These are phyloP conservation scores for Trichocladium antarcticum DNA, from an alignment of 495 filamentous ascomycete genomes.

Conservation along the genomic window DNA sequence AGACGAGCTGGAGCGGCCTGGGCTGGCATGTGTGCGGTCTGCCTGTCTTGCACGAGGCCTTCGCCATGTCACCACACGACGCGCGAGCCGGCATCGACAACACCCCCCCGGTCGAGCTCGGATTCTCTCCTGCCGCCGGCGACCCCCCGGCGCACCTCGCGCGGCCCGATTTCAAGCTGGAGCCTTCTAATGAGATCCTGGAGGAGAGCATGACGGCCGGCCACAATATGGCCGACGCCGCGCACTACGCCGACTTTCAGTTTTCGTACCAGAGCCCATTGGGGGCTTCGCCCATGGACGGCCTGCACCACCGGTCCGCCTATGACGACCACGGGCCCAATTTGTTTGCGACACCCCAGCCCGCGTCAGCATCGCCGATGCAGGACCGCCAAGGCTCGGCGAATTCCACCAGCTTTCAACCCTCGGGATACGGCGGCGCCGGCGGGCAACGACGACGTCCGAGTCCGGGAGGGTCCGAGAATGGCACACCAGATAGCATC, in stretches of 20 bases:
- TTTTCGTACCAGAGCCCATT: slow-evolving; percentile 35
- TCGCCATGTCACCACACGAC: slow-evolving; percentile 23
- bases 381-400: slow-evolving; percentile 33
- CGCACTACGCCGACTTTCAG: slow-evolving; percentile 38
- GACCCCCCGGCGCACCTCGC: slow-evolving; percentile 14
- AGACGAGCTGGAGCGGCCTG: slow-evolving; percentile 12
- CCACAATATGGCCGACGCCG: slow-evolving; percentile 25
- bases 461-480: slow-evolving; percentile 37
- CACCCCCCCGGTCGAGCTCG: slow-evolving; percentile 20
- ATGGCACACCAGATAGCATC: slow-evolving; percentile 39
- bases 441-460: slow-evolving; percentile 19
- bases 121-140: slow-evolving; percentile 19
- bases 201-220: slow-evolving; percentile 23
- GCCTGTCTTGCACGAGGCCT: not conserved
- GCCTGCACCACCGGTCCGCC: slow-evolving; percentile 16
- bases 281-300: slow-evolving; percentile 32
- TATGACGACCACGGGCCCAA: slow-evolving; percentile 34
- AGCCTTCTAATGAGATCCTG: slow-evolving; percentile 19
- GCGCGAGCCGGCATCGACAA: slow-evolving; percentile 14
- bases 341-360: slow-evolving; percentile 28
- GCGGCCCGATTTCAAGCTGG: slow-evolving; percentile 24
- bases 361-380: slow-evolving; percentile 29
- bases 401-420: slow-evolving; percentile 27
- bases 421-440: slow-evolving; percentile 15
- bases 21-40: slow-evolving; percentile 17